A percentile compares a stretch with the other conserved stretches of the same genome.
Evolutionary conservation across 1,284 basidiomycete genomes (phyloP).

Genomic region (Ceratobasidium sp.): DNA sequence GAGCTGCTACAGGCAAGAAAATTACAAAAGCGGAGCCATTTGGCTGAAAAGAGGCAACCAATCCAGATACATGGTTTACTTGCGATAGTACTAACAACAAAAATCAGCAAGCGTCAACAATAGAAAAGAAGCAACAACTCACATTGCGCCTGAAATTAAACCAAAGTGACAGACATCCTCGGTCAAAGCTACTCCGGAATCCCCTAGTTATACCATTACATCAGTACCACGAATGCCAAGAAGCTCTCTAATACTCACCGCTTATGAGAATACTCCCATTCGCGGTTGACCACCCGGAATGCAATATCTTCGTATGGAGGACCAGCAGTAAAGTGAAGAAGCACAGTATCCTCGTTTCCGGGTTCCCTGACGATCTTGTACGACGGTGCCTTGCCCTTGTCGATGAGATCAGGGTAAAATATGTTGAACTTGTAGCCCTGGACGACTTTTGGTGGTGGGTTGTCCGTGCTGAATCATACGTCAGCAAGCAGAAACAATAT

Average conservation of each 20-base stretch:
- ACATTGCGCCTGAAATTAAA: constrained; percentile 89
- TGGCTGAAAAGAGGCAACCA: background rate
- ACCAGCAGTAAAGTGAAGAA: constrained; percentile 93
- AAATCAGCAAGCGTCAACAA: constrained; percentile 41
- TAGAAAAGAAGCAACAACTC: constrained; percentile 49
- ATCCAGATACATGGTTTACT: constrained; percentile 49
- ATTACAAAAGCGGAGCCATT: no score
- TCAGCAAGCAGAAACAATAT: constrained; percentile 6
- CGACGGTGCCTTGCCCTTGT: constrained; percentile 94
- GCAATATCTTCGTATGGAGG: constrained; percentile 99
- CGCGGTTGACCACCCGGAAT: constrained; percentile 95
- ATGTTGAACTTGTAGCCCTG: constrained; percentile 99
- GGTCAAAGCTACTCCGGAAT: constrained; percentile 83
- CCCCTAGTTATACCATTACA: constrained; percentile 56
- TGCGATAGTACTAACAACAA: constrained; percentile 69
- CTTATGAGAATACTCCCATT: constrained; percentile 99
- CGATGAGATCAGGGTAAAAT: constrained; percentile 95
- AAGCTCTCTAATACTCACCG: constrained; percentile 57
- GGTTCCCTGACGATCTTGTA: constrained; percentile 92
- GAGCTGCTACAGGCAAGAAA: no score
- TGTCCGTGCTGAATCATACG: constrained; percentile 72
- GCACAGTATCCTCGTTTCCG: constrained; percentile 92
- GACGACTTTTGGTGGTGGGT: constrained; percentile 96
- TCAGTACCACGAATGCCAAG: background rate
- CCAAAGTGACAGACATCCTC: constrained; percentile 84